These are phyloP conservation scores for Aaosphaeria pasadenensis DNA, from an alignment of 2,329 filamentous ascomycete species.

Conservation along the genomic window DNA sequence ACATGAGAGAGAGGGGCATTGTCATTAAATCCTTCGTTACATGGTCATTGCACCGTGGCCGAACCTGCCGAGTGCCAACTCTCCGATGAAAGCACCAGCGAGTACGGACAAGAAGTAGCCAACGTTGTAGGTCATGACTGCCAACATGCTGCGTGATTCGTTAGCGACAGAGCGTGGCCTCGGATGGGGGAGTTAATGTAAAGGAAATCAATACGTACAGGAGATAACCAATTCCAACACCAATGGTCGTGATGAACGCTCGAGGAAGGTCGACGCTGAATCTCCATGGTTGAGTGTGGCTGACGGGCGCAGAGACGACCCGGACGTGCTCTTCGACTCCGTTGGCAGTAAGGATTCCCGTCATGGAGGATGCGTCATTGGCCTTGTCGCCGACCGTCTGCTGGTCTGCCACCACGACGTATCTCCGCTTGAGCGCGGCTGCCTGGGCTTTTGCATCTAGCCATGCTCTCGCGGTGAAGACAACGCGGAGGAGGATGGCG, in stretches of 20 bases:
- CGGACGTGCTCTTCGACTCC: conserved; percentile 79
- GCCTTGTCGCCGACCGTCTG: conserved; percentile 57
- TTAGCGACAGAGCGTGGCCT: conserved; percentile 12
- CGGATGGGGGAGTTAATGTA: background rate
- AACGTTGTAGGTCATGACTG: conserved; percentile 85
- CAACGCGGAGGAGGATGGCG: conserved; percentile 63
- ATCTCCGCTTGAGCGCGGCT: conserved; percentile 69
- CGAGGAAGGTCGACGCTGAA: conserved; percentile 75
- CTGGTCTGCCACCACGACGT: conserved; percentile 69
- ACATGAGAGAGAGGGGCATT: background rate
- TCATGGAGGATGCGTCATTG: conserved; percentile 56
- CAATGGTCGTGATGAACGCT: conserved; percentile 66
- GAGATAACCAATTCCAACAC: conserved; percentile 77
- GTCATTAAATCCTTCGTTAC: conserved; percentile 8
- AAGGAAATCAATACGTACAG: conserved; percentile 58
- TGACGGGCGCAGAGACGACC: conserved; percentile 61
- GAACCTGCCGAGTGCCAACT: conserved; percentile 74
- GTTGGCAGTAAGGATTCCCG: conserved; percentile 66
- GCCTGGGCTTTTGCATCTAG: conserved; percentile 68
- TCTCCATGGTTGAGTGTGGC: conserved; percentile 67
- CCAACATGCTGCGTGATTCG: conserved; percentile 68
- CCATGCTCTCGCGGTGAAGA: conserved; percentile 66
- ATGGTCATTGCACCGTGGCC: conserved; percentile 28
- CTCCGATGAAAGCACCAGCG: conserved; percentile 78
- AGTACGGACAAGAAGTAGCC: conserved; percentile 83